Evolutionary conservation across 208 protist species (phyloP).

Genomic region (Acanthamoeba triangularis): DNA sequence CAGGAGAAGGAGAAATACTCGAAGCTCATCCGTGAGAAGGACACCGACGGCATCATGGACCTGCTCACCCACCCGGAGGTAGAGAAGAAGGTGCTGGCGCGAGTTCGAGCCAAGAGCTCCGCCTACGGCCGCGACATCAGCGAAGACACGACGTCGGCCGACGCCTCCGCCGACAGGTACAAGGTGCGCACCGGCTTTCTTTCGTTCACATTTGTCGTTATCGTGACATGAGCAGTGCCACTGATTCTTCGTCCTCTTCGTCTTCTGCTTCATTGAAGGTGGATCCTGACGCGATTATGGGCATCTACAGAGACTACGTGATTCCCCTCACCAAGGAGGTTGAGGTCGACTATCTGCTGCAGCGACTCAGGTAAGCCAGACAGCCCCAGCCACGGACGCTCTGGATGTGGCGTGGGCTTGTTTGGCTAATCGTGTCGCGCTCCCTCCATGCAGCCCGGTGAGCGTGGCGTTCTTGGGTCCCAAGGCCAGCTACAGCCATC

Average conservation of each 20-base stretch:
- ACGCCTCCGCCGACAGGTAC: not conserved
- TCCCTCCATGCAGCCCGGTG: constrained; percentile 24
- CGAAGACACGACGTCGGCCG: not conserved
- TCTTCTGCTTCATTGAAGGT: constrained; percentile 67
- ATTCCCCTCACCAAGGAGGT: constrained; percentile 92
- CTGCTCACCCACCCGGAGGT: constrained; percentile 89
- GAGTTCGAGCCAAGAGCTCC: constrained; percentile 85
- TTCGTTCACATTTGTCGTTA: not conserved
- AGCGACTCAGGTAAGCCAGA: constrained; percentile 74
- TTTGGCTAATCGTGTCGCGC: not conserved
- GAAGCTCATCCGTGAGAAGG: constrained; percentile 81
- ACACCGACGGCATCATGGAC: constrained; percentile 87
- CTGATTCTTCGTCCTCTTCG: not conserved
- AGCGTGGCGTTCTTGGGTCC: constrained; percentile 34
- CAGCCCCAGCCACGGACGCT: not conserved
- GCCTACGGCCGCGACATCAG: constrained; percentile 80
- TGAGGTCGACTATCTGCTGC: constrained; percentile 89
- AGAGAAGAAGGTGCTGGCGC: constrained; percentile 81
- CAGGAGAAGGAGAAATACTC: constrained; percentile 77
- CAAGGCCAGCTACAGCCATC: constrained; percentile 57
- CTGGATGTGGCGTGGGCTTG: not conserved
- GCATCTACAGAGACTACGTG: constrained; percentile 85
- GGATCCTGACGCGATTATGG: constrained; percentile 84
- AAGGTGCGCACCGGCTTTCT: not conserved
- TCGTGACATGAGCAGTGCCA: not conserved